Conservation (phyloP, 208 protist species). For the Leishmania turanica region DNA sequence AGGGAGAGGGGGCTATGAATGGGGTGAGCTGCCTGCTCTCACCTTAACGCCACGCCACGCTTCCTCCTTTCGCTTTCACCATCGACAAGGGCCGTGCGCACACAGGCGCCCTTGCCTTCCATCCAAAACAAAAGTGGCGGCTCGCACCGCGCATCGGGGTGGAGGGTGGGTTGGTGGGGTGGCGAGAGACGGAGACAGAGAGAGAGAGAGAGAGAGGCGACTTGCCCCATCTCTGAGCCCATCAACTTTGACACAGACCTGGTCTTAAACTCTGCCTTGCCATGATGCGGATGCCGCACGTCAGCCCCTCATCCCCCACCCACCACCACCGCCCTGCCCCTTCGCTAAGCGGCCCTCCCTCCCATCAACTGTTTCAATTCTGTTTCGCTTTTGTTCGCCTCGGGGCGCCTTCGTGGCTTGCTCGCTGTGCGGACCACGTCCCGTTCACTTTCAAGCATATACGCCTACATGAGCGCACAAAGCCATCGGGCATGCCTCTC, state of each 20-base stretch:
- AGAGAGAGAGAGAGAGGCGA: background rate
- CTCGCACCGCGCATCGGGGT: background rate
- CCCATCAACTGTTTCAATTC: background rate
- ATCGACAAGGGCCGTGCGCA: background rate
- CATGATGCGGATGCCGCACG: background rate
- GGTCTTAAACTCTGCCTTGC: background rate
- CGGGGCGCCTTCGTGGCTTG: too few relatives aligned
- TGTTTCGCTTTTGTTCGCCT: too few relatives aligned
- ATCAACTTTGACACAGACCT: background rate
- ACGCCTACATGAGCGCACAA: background rate
- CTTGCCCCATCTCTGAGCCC: background rate
- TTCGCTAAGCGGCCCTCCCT: background rate
- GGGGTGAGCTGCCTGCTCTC: background rate
- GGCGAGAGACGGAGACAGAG: background rate
- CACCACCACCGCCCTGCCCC: too few relatives aligned
- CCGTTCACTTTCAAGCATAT: background rate
- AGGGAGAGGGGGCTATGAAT: background rate
- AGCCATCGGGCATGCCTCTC: background rate
- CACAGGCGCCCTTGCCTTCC: background rate
- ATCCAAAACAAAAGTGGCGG: background rate
- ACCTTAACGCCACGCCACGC: background rate
- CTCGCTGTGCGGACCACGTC: too few relatives aligned
- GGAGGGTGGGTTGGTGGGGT: constrained; percentile 10
- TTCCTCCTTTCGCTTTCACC: background rate
- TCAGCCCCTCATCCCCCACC: background rate